Evolutionary conservation across 768 basidiomycete species (phyloP), one percentile per base, ranked within the genome.

Genomic region (Termitomyces sp.): DNA sequence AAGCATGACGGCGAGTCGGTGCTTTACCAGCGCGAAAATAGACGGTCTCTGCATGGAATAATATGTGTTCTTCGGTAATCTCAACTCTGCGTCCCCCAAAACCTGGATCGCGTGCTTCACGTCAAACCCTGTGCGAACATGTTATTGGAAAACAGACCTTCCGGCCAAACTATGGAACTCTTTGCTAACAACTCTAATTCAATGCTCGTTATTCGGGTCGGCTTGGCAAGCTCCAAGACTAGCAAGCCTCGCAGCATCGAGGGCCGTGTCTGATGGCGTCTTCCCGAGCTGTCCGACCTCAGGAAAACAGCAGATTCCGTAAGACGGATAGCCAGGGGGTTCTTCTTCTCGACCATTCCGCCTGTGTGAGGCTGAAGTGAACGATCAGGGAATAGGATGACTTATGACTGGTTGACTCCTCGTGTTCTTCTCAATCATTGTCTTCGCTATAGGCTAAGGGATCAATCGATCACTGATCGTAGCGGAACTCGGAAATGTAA

Each of bases 191-290:
- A 72, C 66, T 86, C 83, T 36, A 97, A 76, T 52, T 87, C 86
- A 54, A 99, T 94, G 63, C 85, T 89, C 31, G 88, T 86, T 60
- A 99, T 86, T 67, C 85, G 85, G 50, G 85, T 94, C 0, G 94
- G 85, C 66, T 96, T 96, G 29, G 75, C 73, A 11, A 81, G 68
- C 25, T 77, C 72, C 16, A 80, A 65, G 2, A 81, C 80, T 52
- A 89, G 72, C 13, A 91, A 67, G 11, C 88, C 89, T 18, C 89
- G 75, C 33, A 91, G 68, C 56, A 86, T 69, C 5, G 88, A 82
- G 1, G 79, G 79, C 16, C 67, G 64, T 7, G 70, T 63, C 45
- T 68, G 65, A 56, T 63, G 67, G 32, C 70, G 68, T 40, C 76
- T 66, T 9, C 72, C 66, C 38, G 66, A 60, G 20, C 71, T 73